phyloP scores from a whole-genome alignment of 441 rosid genomes.

The Erodium moschatum region DNA sequence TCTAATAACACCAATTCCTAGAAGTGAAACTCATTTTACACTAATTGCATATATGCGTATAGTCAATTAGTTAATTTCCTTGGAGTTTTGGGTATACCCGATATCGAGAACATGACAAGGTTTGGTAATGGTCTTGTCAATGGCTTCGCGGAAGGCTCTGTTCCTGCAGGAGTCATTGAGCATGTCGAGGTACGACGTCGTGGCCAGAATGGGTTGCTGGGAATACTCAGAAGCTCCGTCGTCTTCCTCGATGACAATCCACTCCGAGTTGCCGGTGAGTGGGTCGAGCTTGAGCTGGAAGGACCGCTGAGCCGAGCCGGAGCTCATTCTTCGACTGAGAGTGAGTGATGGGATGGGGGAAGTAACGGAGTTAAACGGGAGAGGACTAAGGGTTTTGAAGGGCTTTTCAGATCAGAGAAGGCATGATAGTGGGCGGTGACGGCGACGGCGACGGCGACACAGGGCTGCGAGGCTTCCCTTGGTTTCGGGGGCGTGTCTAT shows the following conservation, averaged over 20 bases:
- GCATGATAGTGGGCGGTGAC: slow-evolving; percentile 2
- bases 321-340: slow-evolving; percentile 45
- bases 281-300: slow-evolving; percentile 83
- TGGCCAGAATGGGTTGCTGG: slow-evolving; percentile 46
- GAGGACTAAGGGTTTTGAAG: slow-evolving; percentile 19
- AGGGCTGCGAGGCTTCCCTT: not conserved
- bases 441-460: not conserved
- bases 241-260: slow-evolving; percentile 68
- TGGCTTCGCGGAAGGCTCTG: slow-evolving; percentile 61
- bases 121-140: slow-evolving; percentile 56
- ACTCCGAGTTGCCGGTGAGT: slow-evolving; percentile 77
- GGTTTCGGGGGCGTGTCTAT: not conserved
- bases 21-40: not conserved
- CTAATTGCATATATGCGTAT: not conserved
- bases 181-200: slow-evolving; percentile 90
- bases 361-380: slow-evolving; percentile 13
- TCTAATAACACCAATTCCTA: not conserved
- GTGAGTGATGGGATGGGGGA: slow-evolving; percentile 15
- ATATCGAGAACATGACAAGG: slow-evolving; percentile 88
- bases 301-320: slow-evolving; percentile 44
- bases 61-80: slow-evolving; percentile 1
- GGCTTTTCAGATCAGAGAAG: slow-evolving; percentile 31
- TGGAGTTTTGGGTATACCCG: slow-evolving; percentile 38
- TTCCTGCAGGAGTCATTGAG: slow-evolving; percentile 76
- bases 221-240: slow-evolving; percentile 32